Base-by-base conservation (phyloP, 306 rosid genomes). In the Inga oerstediana region DNA sequence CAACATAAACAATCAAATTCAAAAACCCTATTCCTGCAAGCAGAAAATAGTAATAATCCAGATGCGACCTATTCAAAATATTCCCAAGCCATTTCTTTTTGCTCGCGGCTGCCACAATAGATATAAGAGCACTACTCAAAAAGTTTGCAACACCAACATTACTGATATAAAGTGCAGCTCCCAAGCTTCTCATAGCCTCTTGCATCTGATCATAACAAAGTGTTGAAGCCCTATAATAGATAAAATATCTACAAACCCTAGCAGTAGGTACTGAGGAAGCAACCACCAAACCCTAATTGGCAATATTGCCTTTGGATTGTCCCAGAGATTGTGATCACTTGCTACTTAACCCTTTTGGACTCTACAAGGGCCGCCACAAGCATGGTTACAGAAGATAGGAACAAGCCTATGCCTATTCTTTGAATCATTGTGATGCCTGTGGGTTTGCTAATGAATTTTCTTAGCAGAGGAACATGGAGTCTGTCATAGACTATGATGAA, bases 41-140 rank as follows among this genome's bases (percentile, higher is more conserved):
- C 35, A 62, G 37, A 62, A 62, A 62, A 62, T 62, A 62, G 37
- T 24, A 62, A 22, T 22, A 62, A 62, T 62, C 37, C 17, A 62
- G 7, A 27, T 62, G 68, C 27, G 68, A 62, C 37, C 35, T 62
- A 62, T 62, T 62, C 68, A 62, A 27, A 62, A 27, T 62, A 24
- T 62, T 62, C 68, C 68, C 68, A 62, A 62, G 68, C 68, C 68
- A 62, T 24, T 11, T 62, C 68, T 12, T 62, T 61, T 27, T 62
- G 19, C 68, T 62, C 12, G 68, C 68, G 12, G 7, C 15, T 62
- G 27, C 68, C 68, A 62, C 68, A 24, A 62, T 62, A 10, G 68
- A 62, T 62, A 62, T 62, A 24, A 62, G 14, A 24, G 68, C 68
- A 62, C 68, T 62, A 12, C 68, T 62, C 0, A 62, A 24, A 12